A percentile compares a stretch with the other conserved stretches of the same genome.
Evolutionary conservation across 441 rosid species (phyloP).

Genomic region (Croton setiger): DNA sequence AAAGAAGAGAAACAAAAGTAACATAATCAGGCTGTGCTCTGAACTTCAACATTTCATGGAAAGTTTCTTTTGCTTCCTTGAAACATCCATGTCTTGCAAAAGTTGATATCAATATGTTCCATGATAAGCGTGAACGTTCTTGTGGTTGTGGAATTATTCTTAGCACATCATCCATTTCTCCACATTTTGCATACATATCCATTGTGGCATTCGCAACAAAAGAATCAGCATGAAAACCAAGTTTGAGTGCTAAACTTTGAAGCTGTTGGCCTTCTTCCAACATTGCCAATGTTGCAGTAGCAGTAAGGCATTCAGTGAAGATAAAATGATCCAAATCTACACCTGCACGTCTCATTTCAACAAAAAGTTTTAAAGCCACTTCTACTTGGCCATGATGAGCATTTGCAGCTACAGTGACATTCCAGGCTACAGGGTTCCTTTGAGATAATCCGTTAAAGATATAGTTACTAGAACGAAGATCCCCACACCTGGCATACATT

Average conservation of each 20-base stretch:
- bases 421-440: conserved; percentile 61
- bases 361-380: conserved; percentile 63
- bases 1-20: conserved; percentile 83
- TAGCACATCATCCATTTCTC: conserved; percentile 61
- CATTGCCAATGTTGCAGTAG: conserved; percentile 68
- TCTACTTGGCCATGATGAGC: conserved; percentile 63
- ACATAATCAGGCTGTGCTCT: conserved; percentile 71
- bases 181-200: conserved; percentile 93
- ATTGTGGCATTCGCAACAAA: conserved; percentile 62
- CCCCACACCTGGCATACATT: conserved; percentile 82
- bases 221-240: conserved; percentile 54
- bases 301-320: conserved; percentile 71
- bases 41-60: conserved; percentile 62
- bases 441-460: conserved; percentile 45
- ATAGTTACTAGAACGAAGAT: conserved; percentile 49
- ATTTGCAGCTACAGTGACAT: conserved; percentile 64
- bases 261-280: conserved; percentile 89
- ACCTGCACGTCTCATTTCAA: conserved; percentile 48
- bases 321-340: conserved; percentile 67
- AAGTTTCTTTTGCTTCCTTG: conserved; percentile 58
- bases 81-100: conserved; percentile 74
- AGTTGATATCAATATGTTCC: conserved; percentile 82
- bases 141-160: conserved; percentile 47
- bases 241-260: conserved; percentile 59
- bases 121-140: conserved; percentile 49